These are phyloP conservation scores for Aphanoascus verrucosus DNA, from an alignment of 2,329 filamentous ascomycete species.

Conservation along the genomic window DNA sequence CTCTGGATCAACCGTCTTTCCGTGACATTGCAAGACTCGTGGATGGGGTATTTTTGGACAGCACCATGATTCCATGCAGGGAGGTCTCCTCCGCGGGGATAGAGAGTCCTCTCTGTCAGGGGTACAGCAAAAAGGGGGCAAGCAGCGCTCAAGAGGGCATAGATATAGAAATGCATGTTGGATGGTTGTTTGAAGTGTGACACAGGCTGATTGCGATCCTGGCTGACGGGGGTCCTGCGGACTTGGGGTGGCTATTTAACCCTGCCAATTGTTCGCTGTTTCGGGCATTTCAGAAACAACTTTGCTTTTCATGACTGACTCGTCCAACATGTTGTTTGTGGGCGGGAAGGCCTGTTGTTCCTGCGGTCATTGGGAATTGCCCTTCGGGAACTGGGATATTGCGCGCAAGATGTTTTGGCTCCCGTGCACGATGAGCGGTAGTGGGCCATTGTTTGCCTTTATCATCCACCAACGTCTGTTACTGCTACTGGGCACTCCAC, in stretches of 20 bases:
- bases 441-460: too few species aligned
- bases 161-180: not conserved
- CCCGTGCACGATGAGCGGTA: too few species aligned
- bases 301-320: not conserved
- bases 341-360: not conserved
- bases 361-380: too few species aligned
- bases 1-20: conserved; percentile 46
- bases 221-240: not conserved
- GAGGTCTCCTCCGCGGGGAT: not conserved
- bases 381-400: not conserved
- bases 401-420: not conserved
- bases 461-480: too few species aligned
- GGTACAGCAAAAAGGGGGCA: conserved; percentile 5
- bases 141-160: not conserved
- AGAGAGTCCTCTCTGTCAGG: not conserved
- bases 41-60: conserved; percentile 42
- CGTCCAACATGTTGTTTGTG: not conserved
- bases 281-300: not conserved
- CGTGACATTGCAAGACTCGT: conserved; percentile 56
- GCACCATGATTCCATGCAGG: conserved; percentile 28
- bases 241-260: not conserved
- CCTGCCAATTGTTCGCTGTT: not conserved
- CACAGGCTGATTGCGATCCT: not conserved
- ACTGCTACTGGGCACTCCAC: too few species aligned
- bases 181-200: not conserved